Evolutionary conservation across 495 filamentous ascomycete genomes (phyloP).

Genomic region (Lasiosphaeria miniovina): DNA sequence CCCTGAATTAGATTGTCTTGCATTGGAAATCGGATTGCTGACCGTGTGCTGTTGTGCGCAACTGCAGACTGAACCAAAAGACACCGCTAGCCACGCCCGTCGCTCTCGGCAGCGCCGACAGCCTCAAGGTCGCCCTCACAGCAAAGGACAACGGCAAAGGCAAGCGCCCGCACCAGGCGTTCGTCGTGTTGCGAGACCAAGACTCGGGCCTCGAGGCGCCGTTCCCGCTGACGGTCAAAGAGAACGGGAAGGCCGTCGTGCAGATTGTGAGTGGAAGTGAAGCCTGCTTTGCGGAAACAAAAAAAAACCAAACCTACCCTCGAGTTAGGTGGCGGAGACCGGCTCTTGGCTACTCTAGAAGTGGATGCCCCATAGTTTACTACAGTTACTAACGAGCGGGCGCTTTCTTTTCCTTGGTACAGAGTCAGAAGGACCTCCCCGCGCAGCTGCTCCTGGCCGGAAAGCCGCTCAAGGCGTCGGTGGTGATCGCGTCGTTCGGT

Average conservation of each 20-base stretch:
- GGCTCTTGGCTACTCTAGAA: too few relatives aligned
- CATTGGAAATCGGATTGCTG: too few relatives aligned
- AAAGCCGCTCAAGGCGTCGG: conserved; percentile 66
- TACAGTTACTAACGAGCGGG: conserved; percentile 9
- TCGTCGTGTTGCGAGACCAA: conserved; percentile 75
- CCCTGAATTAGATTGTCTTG: too few relatives aligned
- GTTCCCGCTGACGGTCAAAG: conserved; percentile 80
- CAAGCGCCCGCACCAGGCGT: conserved; percentile 89
- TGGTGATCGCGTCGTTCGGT: conserved; percentile 87
- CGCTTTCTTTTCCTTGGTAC: conserved; percentile 6
- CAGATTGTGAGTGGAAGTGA: conserved; percentile 60
- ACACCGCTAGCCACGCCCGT: conserved; percentile 64
- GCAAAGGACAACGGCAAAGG: conserved; percentile 72
- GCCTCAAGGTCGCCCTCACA: conserved; percentile 78
- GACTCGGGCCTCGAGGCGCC: conserved; percentile 80
- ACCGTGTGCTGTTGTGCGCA: too few relatives aligned
- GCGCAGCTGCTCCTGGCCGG: conserved; percentile 68
- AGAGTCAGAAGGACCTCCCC: conserved; percentile 90
- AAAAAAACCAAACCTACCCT: not conserved
- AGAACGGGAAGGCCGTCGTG: conserved; percentile 77
- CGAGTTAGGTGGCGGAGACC: too few relatives aligned
- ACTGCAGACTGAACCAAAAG: conserved; percentile 57
- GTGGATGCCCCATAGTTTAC: not conserved
- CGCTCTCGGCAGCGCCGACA: conserved; percentile 63
- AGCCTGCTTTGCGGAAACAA: not conserved